A percentile compares a stretch with the other conserved stretches of the same genome.
Conservation (phyloP, 2,329 filamentous ascomycete genomes). For the Nemania abortiva region DNA sequence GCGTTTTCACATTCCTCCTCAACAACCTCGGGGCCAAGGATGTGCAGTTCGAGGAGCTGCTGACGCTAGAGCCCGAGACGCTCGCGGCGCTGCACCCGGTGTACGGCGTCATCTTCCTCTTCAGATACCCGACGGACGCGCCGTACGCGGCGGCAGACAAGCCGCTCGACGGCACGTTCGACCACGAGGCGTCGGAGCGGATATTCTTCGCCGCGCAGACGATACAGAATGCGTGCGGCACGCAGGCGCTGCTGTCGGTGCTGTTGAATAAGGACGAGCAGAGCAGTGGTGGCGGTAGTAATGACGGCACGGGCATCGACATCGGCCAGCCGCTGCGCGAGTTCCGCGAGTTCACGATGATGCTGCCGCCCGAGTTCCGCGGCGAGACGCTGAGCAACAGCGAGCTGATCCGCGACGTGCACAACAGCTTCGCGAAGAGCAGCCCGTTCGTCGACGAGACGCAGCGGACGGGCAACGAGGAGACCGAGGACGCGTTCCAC, state of each 20-base stretch:
- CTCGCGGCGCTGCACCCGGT: conserved; percentile 79
- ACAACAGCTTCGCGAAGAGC: conserved; percentile 90
- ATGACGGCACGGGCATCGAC: conserved; percentile 64
- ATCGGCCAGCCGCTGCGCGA: conserved; percentile 78
- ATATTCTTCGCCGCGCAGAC: conserved; percentile 97
- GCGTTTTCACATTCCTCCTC: conserved; percentile 97
- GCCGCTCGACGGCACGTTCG: conserved; percentile 85
- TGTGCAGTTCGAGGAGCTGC: conserved; percentile 96
- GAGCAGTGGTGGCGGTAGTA: conserved; percentile 1
- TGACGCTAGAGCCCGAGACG: conserved; percentile 83
- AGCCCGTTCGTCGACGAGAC: conserved; percentile 96
- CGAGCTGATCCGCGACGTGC: conserved; percentile 79
- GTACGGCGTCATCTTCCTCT: conserved; percentile 98
- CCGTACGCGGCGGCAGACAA: conserved; percentile 69
- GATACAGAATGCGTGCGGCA: conserved; percentile 98
- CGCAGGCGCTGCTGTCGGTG: conserved; percentile 92
- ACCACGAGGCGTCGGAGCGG: conserved; percentile 77
- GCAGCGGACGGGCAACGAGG: conserved; percentile 74
- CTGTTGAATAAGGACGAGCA: conserved; percentile 79
- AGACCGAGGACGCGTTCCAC: conserved; percentile 92
- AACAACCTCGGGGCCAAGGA: conserved; percentile 90
- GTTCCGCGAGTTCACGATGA: conserved; percentile 90
- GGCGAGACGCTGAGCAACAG: conserved; percentile 72
- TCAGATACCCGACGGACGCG: conserved; percentile 88
- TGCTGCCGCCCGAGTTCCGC: conserved; percentile 79